These are phyloP conservation scores for Persicaria tinctoria DNA, from an alignment of 148 eudicot species.

Conservation along the genomic window DNA sequence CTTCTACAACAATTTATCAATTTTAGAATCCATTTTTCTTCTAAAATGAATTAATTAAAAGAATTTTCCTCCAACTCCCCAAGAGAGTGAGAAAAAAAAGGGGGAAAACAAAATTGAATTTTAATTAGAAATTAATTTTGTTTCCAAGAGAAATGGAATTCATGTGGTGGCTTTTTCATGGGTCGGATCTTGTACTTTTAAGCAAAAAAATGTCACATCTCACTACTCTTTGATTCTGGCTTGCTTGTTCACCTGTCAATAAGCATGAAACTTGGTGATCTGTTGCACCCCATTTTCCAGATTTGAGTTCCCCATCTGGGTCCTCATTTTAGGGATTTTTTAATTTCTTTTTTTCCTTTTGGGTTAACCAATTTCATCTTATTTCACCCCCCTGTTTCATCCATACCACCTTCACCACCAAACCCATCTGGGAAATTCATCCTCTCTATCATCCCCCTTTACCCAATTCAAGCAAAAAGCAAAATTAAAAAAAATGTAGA, in stretches of 20 bases:
- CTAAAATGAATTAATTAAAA: neutral
- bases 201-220: slow-evolving; percentile 42
- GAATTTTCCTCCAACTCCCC: neutral
- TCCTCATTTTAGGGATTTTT: neutral
- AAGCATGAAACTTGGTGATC: slow-evolving; percentile 51
- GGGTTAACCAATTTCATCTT: slow-evolving; percentile 7
- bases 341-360: neutral
- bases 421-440: slow-evolving; percentile 1
- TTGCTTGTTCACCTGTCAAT: slow-evolving; percentile 27
- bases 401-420: slow-evolving; percentile 3
- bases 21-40: neutral
- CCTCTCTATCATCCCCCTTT: neutral
- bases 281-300: slow-evolving; percentile 37
- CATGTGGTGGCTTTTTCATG: slow-evolving; percentile 31
- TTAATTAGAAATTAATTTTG: neutral
- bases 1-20: neutral
- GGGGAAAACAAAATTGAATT: no score
- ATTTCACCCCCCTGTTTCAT: neutral
- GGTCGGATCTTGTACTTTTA: slow-evolving; percentile 44
- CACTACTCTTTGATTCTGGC: slow-evolving; percentile 27
- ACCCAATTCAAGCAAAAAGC: neutral
- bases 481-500: neutral
- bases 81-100: neutral
- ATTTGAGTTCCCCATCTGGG: slow-evolving; percentile 26
- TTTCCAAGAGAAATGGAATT: slow-evolving; percentile 27